These are phyloP conservation scores for Hymenoscyphus scutula DNA, from an alignment of 2,329 filamentous ascomycete species.

Conservation along the genomic window DNA sequence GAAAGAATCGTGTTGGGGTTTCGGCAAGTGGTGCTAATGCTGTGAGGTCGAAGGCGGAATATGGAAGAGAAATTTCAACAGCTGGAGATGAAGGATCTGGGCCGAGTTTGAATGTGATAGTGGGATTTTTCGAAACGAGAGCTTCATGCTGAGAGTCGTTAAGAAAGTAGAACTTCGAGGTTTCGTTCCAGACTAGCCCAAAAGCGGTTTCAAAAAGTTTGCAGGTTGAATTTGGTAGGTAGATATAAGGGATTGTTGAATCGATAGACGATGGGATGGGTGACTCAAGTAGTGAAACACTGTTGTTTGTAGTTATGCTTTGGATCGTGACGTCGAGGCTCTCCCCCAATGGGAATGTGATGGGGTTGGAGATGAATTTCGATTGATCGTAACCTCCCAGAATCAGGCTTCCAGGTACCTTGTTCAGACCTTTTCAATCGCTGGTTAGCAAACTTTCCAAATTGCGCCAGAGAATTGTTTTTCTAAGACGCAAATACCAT, in stretches of 20 bases:
- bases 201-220: slow-evolving; percentile 37
- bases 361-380: slow-evolving; percentile 38
- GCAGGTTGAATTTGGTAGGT: slow-evolving; percentile 38
- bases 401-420: slow-evolving; percentile 39
- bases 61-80: slow-evolving; percentile 30
- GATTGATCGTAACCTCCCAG: slow-evolving; percentile 42
- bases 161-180: slow-evolving; percentile 34
- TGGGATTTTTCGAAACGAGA: slow-evolving; percentile 30
- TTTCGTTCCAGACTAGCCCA: slow-evolving; percentile 38
- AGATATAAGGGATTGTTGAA: slow-evolving; percentile 40
- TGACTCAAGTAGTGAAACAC: slow-evolving; percentile 22
- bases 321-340: slow-evolving; percentile 40
- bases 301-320: slow-evolving; percentile 31
- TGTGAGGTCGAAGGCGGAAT: slow-evolving; percentile 33
- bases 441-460: background rate
- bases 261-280: slow-evolving; percentile 37
- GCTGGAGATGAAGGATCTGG: slow-evolving; percentile 14
- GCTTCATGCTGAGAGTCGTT: slow-evolving; percentile 30
- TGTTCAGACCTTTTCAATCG: slow-evolving; percentile 26
- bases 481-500: too few relatives aligned
- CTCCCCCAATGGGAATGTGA: slow-evolving; percentile 39
- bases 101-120: slow-evolving; percentile 32
- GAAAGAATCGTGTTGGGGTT: slow-evolving; percentile 27
- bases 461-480: too few relatives aligned
- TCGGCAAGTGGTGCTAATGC: slow-evolving; percentile 25